These are phyloP conservation scores for Furcasterigmium sp. DNA, from an alignment of 2,329 filamentous ascomycete species.

Conservation along the genomic window DNA sequence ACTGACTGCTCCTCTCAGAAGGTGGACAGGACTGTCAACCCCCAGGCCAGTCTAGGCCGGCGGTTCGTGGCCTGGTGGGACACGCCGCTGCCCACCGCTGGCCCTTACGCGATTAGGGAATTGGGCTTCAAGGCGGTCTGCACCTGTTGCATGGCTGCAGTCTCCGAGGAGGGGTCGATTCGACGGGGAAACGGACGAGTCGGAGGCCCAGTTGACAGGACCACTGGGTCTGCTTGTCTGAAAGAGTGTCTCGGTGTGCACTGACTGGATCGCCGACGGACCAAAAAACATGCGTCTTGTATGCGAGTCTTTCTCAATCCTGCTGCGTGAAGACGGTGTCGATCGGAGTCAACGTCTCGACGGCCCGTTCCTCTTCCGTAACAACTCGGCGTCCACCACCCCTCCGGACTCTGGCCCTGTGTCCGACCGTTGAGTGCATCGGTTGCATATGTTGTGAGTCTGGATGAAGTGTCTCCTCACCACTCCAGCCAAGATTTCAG, in stretches of 20 bases:
- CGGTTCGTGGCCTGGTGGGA: neutral
- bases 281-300: no score
- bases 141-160: neutral
- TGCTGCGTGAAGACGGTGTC: neutral
- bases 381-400: no score
- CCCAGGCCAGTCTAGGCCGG: neutral
- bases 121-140: slow-evolving; percentile 6
- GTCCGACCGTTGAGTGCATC: no score
- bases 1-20: no score
- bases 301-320: neutral
- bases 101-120: slow-evolving; percentile 1
- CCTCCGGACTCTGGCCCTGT: no score
- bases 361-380: no score
- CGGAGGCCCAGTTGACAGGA: no score
- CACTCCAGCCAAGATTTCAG: no score
- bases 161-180: neutral
- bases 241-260: neutral
- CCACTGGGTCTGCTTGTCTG: neutral
- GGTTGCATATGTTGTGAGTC: no score
- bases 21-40: no score
- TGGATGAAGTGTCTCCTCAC: no score
- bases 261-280: neutral
- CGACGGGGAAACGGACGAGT: neutral
- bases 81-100: neutral
- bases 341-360: no score